Conservation (phyloP, 257 asterid species). For the Rhazya stricta region DNA sequence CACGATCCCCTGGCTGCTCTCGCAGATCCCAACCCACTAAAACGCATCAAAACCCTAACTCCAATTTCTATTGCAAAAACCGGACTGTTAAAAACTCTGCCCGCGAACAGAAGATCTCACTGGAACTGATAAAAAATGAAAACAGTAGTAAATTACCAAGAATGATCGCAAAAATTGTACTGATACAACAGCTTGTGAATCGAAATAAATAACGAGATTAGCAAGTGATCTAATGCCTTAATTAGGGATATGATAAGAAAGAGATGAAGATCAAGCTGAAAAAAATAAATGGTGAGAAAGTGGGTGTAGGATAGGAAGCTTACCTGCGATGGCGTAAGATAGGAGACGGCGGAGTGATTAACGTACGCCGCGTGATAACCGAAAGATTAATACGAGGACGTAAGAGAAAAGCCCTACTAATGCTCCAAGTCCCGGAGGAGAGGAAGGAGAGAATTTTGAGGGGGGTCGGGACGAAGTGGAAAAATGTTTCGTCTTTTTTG, state of each 20-base stretch:
- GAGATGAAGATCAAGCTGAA: conserved; percentile 14
- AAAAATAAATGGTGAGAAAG: not conserved
- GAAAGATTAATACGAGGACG: conserved; percentile 22
- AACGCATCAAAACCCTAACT: conserved; percentile 70
- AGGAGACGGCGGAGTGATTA: conserved; percentile 35
- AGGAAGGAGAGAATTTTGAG: conserved; percentile 8
- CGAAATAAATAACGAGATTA: conserved; percentile 16
- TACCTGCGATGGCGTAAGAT: conserved; percentile 52
- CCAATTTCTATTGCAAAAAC: conserved; percentile 25
- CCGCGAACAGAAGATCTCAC: conserved; percentile 40
- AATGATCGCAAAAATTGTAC: not conserved
- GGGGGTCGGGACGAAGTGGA: not conserved
- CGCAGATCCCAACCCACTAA: conserved; percentile 40
- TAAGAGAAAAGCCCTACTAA: conserved; percentile 51
- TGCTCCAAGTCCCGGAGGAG: conserved; percentile 14
- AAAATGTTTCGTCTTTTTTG: conserved; percentile 4
- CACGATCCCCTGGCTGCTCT: conserved; percentile 26
- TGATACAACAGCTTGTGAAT: conserved; percentile 17
- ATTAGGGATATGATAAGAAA: conserved; percentile 13
- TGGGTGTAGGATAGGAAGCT: conserved; percentile 25
- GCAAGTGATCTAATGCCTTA: conserved; percentile 1
- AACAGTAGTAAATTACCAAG: not conserved
- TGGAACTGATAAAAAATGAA: conserved; percentile 5
- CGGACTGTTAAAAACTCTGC: conserved; percentile 26
- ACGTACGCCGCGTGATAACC: conserved; percentile 37